phyloP scores from a whole-genome alignment of 768 basidiomycete genomes.

The Xerocomellus chrysenteron region DNA sequence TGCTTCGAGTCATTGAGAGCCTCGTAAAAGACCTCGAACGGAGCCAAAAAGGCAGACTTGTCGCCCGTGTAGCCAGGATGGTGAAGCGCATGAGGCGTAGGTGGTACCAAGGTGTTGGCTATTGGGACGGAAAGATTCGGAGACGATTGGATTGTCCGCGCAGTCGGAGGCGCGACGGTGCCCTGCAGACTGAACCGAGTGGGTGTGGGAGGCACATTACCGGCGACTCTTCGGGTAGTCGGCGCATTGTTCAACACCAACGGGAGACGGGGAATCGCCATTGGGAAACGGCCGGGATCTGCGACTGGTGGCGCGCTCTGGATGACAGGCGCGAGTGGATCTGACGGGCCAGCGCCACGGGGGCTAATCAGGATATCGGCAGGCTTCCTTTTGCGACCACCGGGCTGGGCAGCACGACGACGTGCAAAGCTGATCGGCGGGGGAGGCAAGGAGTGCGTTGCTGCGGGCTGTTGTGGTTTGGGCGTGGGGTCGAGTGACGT shows the following conservation, averaged over 20 bases:
- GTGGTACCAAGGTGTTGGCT: constrained; percentile 60
- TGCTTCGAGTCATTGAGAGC: constrained; percentile 78
- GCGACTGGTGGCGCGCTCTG: constrained; percentile 73
- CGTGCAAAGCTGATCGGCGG: constrained; percentile 77
- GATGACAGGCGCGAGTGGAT: constrained; percentile 63
- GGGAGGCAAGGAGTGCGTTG: constrained; percentile 51
- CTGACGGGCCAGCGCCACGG: constrained; percentile 49
- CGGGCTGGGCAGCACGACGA: constrained; percentile 65
- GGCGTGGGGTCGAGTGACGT: constrained; percentile 18
- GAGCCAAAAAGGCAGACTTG: constrained; percentile 76
- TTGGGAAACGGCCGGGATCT: constrained; percentile 48
- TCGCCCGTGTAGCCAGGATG: constrained; percentile 60
- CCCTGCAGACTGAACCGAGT: constrained; percentile 55
- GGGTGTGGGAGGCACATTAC: constrained; percentile 71
- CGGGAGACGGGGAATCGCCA: constrained; percentile 69
- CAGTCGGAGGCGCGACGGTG: constrained; percentile 26
- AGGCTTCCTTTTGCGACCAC: constrained; percentile 65
- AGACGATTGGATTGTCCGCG: constrained; percentile 43
- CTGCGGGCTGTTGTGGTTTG: constrained; percentile 23
- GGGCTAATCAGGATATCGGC: constrained; percentile 80
- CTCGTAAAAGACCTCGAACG: constrained; percentile 84
- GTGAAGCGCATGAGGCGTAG: constrained; percentile 65
- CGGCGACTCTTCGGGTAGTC: constrained; percentile 48
- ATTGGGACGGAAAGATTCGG: constrained; percentile 68
- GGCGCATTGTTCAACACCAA: constrained; percentile 45